Conservation (phyloP, 495 filamentous ascomycete genomes). For the Letharia columbiana region DNA sequence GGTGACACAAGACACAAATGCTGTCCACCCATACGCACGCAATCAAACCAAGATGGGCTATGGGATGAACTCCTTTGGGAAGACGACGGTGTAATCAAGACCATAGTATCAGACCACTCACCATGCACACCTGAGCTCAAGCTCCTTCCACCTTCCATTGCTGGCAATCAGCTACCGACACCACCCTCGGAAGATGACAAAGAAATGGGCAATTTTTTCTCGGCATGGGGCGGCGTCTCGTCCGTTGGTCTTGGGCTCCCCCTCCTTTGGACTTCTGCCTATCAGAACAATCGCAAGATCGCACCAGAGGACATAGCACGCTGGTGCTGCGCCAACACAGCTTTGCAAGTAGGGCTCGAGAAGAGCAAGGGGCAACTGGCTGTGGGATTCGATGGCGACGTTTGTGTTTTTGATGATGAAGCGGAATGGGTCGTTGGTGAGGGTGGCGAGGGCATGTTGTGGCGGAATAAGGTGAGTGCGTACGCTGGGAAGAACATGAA, state of each 20-base stretch:
- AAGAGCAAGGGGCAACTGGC: conserved; percentile 72
- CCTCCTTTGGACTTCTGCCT: conserved; percentile 73
- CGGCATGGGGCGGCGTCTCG: conserved; percentile 92
- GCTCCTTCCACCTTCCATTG: conserved; percentile 61
- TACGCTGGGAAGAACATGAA: conserved; percentile 77
- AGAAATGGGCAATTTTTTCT: conserved; percentile 74
- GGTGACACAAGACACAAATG: conserved; percentile 97
- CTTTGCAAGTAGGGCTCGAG: conserved; percentile 81
- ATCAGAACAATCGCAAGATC: conserved; percentile 33
- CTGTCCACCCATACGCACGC: conserved; percentile 85
- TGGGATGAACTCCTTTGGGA: conserved; percentile 70
- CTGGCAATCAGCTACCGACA: conserved; percentile 28
- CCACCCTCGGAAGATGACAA: conserved; percentile 25
- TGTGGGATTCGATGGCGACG: conserved; percentile 83
- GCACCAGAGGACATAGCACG: conserved; percentile 61
- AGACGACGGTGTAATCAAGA: conserved; percentile 73
- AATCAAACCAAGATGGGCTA: conserved; percentile 75
- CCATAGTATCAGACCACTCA: conserved; percentile 93
- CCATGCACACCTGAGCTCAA: conserved; percentile 95
- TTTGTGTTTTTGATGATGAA: conserved; percentile 84
- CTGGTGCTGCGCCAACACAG: conserved; percentile 81
- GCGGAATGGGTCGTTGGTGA: conserved; percentile 61
- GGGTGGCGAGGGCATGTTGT: conserved; percentile 66
- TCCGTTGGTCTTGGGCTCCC: conserved; percentile 86
- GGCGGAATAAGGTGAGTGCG: conserved; percentile 89